phyloP scores from a whole-genome alignment of 2,329 filamentous ascomycete species.

The Cercospora zeina region DNA sequence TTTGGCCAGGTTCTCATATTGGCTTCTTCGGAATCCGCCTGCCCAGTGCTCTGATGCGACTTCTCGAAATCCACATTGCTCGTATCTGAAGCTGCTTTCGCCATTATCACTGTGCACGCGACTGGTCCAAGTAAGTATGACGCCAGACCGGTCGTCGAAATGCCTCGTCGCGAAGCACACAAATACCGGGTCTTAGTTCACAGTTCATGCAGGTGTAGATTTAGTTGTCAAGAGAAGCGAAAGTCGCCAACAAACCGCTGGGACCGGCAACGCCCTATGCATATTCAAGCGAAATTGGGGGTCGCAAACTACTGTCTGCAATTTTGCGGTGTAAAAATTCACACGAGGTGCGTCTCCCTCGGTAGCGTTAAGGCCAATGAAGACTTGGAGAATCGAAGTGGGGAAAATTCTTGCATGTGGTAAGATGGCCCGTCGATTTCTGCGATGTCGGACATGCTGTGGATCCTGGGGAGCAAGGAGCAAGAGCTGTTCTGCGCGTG shows the following conservation, averaged over 20 bases:
- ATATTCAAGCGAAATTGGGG: not conserved
- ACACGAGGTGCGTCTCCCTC: constrained; percentile 2
- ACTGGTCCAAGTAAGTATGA: not conserved
- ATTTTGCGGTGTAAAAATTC: not conserved
- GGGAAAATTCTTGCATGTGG: not conserved
- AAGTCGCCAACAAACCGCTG: not conserved
- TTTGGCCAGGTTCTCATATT: constrained; percentile 28
- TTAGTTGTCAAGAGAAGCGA: not conserved
- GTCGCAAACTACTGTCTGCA: not conserved
- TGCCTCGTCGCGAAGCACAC: not conserved
- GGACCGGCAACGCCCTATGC: not conserved
- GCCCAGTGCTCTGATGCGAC: not conserved
- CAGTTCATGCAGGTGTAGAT: not conserved
- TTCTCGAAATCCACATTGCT: constrained; percentile 15
- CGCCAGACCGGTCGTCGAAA: not conserved
- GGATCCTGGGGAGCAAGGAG: not conserved
- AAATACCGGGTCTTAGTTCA: not conserved
- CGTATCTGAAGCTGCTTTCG: constrained; percentile 8
- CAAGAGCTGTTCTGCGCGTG: not conserved
- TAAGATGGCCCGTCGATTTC: constrained; percentile 1
- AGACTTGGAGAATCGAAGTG: not conserved
- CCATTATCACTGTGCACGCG: not conserved
- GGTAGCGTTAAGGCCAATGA: not conserved
- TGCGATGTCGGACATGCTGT: constrained; percentile 8
- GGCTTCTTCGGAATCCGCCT: not conserved